phyloP scores from a whole-genome alignment of 2,329 filamentous ascomycete species.

The Botryosphaeria agaves region DNA sequence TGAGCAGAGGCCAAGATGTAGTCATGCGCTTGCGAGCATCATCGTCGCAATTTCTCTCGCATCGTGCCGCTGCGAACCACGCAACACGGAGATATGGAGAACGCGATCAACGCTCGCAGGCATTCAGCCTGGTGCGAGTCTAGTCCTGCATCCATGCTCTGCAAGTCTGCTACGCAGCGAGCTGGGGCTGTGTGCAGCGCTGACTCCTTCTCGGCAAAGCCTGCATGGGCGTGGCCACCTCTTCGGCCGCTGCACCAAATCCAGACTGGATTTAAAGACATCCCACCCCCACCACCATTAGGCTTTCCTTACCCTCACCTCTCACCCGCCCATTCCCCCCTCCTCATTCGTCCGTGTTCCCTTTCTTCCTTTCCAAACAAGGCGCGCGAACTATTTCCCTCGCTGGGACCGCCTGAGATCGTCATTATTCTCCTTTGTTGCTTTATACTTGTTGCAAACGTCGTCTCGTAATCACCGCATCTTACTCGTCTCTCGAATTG shows the following conservation, averaged over 20 bases:
- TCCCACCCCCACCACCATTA: not conserved
- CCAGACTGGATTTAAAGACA: not conserved
- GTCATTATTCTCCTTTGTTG: conserved; percentile 17
- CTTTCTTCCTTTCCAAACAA: conserved; percentile 10
- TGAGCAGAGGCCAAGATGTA: not conserved
- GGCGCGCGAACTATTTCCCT: conserved; percentile 19
- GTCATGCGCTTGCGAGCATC: not conserved
- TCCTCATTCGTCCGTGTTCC: conserved; percentile 1
- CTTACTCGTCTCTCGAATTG: conserved; percentile 11
- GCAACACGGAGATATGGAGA: not conserved
- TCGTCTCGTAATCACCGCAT: conserved; percentile 11
- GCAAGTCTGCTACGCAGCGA: conserved; percentile 1
- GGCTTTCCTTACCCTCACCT: conserved; percentile 3
- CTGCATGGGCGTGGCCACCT: not conserved
- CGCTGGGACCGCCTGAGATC: conserved; percentile 13
- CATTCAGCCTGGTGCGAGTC: not conserved
- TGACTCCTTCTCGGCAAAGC: conserved; percentile 1
- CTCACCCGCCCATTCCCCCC: conserved; percentile 1
- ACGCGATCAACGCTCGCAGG: not conserved
- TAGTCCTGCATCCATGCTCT: not conserved
- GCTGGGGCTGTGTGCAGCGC: not conserved
- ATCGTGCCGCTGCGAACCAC: not conserved
- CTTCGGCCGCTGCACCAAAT: not conserved
- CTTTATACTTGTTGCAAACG: conserved; percentile 16
- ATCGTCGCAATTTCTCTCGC: not conserved